phyloP scores from a whole-genome alignment of 352 stramenopile species.

The Blastocystis sp. region DNA sequence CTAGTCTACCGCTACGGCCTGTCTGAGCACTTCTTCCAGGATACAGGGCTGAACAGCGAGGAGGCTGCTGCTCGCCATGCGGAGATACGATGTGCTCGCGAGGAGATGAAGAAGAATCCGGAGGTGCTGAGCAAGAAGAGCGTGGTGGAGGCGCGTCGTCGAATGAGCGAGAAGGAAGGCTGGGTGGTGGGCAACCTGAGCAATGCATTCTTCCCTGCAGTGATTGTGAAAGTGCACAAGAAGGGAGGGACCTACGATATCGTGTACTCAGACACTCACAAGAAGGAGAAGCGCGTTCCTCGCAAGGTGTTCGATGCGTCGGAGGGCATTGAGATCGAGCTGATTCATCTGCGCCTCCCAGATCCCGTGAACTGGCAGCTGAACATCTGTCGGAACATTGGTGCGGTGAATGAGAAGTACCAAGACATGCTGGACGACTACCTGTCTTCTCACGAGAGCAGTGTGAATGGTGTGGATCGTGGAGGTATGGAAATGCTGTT shows the following conservation, averaged over 20 bases:
- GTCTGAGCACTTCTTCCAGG: conserved; percentile 75
- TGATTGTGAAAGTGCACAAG: conserved; percentile 70
- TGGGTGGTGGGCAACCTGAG: conserved; percentile 43
- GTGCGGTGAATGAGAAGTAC: conserved; percentile 78
- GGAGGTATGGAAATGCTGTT: conserved; percentile 79
- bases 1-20: conserved; percentile 58
- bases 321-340: conserved; percentile 57
- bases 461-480: conserved; percentile 62
- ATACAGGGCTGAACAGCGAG: conserved; percentile 81
- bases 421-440: conserved; percentile 75
- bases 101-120: neutral
- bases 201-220: conserved; percentile 36
- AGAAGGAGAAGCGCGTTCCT: conserved; percentile 75
- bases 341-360: conserved; percentile 72
- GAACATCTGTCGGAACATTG: conserved; percentile 75
- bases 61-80: conserved; percentile 75
- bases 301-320: conserved; percentile 71
- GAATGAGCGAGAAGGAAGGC: neutral
- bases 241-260: conserved; percentile 77
- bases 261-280: conserved; percentile 76
- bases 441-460: conserved; percentile 76
- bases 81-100: conserved; percentile 67
- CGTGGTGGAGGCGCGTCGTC: conserved; percentile 9
- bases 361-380: conserved; percentile 78
- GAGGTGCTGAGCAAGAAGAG: neutral